Conservation (phyloP, 1,139 yeast genomes). For the Candida dubliniensis region DNA sequence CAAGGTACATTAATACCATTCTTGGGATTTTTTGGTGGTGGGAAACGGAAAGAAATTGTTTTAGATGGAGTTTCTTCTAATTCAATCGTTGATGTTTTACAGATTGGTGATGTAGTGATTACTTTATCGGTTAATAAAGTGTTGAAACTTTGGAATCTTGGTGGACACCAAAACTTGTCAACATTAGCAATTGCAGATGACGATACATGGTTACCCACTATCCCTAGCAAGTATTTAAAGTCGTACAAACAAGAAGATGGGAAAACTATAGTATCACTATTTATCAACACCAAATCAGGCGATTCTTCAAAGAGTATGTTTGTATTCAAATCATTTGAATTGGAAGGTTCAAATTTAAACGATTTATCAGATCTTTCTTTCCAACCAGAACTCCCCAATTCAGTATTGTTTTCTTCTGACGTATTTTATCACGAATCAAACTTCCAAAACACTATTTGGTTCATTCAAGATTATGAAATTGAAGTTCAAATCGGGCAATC, state of each 20-base stretch:
- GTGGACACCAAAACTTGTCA: constrained; percentile 27
- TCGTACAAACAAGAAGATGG: constrained; percentile 13
- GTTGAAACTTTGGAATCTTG: constrained; percentile 58
- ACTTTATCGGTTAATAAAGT: constrained; percentile 48
- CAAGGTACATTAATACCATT: constrained; percentile 45
- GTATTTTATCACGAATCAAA: constrained; percentile 11
- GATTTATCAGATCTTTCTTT: constrained; percentile 27
- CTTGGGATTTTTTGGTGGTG: constrained; percentile 22
- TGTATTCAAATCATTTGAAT: constrained; percentile 25
- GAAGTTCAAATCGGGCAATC: constrained; percentile 24
- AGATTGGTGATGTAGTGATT: constrained; percentile 17
- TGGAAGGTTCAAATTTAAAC: constrained; percentile 21
- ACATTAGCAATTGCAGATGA: constrained; percentile 17
- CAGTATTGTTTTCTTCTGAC: constrained; percentile 11
- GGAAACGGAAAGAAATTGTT: constrained; percentile 17
- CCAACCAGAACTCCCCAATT: constrained; percentile 27
- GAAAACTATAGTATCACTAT: constrained; percentile 17
- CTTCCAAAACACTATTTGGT: constrained; percentile 45
- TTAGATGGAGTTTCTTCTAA: constrained; percentile 33
- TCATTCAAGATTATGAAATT: constrained; percentile 38
- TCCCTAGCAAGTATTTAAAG: constrained; percentile 34
- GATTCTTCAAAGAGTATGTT: constrained; percentile 22
- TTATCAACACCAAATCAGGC: constrained; percentile 11
- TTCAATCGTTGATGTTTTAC: constrained; percentile 32
- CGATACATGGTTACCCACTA: constrained; percentile 29